These are phyloP conservation scores for Abrus precatorius DNA, from an alignment of 306 rosid genomes.

Conservation along the genomic window DNA sequence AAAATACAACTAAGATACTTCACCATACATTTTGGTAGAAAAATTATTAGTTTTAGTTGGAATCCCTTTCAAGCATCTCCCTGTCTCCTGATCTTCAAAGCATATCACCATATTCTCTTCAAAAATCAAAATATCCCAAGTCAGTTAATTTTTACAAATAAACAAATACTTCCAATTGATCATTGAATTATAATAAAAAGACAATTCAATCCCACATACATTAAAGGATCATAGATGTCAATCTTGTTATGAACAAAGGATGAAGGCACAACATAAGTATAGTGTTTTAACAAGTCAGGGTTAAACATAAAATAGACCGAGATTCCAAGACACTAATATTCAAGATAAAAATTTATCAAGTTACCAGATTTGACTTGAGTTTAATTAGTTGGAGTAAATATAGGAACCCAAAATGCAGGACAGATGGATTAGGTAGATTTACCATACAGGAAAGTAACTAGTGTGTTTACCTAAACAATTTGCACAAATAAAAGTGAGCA, in stretches of 20 bases:
- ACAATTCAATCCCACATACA: conserved; percentile 28
- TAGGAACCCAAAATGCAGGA: conserved; percentile 30
- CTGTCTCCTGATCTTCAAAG: conserved; percentile 83
- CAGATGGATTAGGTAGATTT: conserved; percentile 19
- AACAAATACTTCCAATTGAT: conserved; percentile 43
- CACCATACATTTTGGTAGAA: conserved; percentile 79
- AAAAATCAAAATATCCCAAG: conserved; percentile 45
- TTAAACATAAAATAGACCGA: conserved; percentile 22
- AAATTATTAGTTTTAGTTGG: conserved; percentile 60
- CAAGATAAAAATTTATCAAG: neutral
- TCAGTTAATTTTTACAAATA: conserved; percentile 42
- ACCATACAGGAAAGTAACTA: neutral
- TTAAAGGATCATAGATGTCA: conserved; percentile 15
- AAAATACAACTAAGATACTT: conserved; percentile 44
- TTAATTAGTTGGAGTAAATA: conserved; percentile 19
- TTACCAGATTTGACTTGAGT: conserved; percentile 10
- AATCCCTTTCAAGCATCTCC: conserved; percentile 84
- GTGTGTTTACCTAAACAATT: conserved; percentile 20
- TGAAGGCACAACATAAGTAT: conserved; percentile 20
- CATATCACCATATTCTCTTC: conserved; percentile 95
- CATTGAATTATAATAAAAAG: conserved; percentile 26
- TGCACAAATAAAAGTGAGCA: conserved; percentile 2
- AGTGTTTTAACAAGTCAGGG: conserved; percentile 30
- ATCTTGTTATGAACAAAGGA: conserved; percentile 21
- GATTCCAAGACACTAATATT: neutral